Base-by-base conservation (phyloP, 768 basidiomycete genomes). In the Pleurotus platypus region DNA sequence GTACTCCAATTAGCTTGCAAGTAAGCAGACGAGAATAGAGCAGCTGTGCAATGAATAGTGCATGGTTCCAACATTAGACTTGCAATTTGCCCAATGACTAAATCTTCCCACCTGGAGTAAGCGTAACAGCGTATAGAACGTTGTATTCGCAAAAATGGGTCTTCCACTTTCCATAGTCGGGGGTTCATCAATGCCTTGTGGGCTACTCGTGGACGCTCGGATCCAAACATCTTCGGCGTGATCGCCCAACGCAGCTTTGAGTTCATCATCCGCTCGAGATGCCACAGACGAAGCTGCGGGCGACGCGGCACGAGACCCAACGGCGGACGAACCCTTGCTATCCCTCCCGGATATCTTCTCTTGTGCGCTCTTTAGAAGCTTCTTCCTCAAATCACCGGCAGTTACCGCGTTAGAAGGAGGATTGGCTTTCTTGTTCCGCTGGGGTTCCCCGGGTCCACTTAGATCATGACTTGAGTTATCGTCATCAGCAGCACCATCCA, bases 121-220 rank as follows among this genome's bases (percentile, higher is more conserved):
- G 49, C 97, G 87, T 62, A 98, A 68, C 51, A 98, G 69, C 5
- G 90, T 90, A 73, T 98, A 99, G 68, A 94, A 92, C 18, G 92
- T 89, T 47, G 92, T 93, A 72, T 98, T 97, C 58, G 84, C 84
- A 72, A 96, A 98, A 71, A 98, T 92, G 7, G 88, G 79, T 54
- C 70, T 81, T 55, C 72, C 78, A 50, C 62, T 55, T 57, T 75
- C 74, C n/a, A 69, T 49, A 35, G 50, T 61, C 37, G 57, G 12
- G 64, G 59, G 59, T 64, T 62, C n/a, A 56, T 55, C 48, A 66
- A 50, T 57, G 59, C 59, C 37, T 72, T 67, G 24, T 61, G 24
- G 61, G 51, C 59, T 46, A 69, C 58, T 30, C 66, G 64, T n/a
- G 70, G 62, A 68, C 61, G 85, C 85, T 57, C 72, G 76, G 57